Conservation (phyloP, 2,329 filamentous ascomycete species). For the Stemphylium beticola region DNA sequence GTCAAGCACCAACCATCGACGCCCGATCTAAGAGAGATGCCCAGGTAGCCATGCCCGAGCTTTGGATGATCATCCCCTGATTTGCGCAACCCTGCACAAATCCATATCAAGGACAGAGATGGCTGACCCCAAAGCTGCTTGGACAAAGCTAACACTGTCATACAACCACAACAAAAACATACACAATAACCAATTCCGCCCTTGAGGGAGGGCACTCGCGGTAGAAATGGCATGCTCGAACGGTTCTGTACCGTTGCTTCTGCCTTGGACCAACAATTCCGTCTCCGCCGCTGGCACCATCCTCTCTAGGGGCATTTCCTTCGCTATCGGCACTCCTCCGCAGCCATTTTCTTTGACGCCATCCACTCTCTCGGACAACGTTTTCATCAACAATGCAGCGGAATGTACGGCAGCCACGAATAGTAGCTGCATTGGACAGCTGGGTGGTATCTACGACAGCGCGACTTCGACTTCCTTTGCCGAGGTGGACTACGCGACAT, state of each 20-base stretch:
- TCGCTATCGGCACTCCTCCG: slow-evolving; percentile 23
- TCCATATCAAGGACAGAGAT: slow-evolving; percentile 9
- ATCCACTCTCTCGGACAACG: slow-evolving; percentile 21
- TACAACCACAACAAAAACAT: background rate
- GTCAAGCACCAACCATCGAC: slow-evolving; percentile 4
- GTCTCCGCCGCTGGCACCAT: slow-evolving; percentile 19
- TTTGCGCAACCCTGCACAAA: slow-evolving; percentile 8
- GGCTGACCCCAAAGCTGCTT: background rate
- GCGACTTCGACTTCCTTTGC: slow-evolving; percentile 22
- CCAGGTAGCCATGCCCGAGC: slow-evolving; percentile 13
- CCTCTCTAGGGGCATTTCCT: slow-evolving; percentile 23
- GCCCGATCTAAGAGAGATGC: slow-evolving; percentile 11
- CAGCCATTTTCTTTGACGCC: slow-evolving; percentile 25
- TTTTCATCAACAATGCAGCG: slow-evolving; percentile 22
- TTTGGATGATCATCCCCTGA: slow-evolving; percentile 11
- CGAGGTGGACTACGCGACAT: slow-evolving; percentile 17
- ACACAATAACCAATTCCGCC: background rate
- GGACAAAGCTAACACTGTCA: background rate
- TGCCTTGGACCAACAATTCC: slow-evolving; percentile 26
- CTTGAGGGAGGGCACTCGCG: background rate
- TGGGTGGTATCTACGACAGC: slow-evolving; percentile 23
- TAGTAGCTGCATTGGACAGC: slow-evolving; percentile 23
- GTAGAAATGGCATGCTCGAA: slow-evolving; percentile 24
- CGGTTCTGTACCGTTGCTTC: slow-evolving; percentile 22
- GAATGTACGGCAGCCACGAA: slow-evolving; percentile 23